These are phyloP conservation scores for Chlorella sorokiniana DNA, from an alignment of 139 green algal genomes.

Conservation along the genomic window DNA sequence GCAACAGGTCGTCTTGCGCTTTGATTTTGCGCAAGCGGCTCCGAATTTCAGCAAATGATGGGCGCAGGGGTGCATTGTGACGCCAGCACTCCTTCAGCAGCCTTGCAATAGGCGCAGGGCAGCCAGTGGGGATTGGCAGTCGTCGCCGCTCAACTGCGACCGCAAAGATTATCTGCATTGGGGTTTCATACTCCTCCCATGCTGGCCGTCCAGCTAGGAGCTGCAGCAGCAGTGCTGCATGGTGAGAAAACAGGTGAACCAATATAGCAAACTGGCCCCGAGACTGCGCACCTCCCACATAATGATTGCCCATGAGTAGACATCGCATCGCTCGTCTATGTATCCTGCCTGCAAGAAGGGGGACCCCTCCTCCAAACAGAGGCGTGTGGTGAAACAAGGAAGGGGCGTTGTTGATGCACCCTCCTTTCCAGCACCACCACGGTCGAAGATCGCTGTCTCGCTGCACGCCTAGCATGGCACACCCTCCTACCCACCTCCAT, in stretches of 20 bases:
- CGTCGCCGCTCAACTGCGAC: slow-evolving; percentile 36
- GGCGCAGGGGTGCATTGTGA: slow-evolving; percentile 24
- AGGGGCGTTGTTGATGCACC: neutral
- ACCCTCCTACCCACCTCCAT: slow-evolving; percentile 22
- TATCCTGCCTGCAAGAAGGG: neutral
- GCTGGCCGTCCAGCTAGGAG: slow-evolving; percentile 34
- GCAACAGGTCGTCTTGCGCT: neutral
- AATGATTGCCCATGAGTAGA: slow-evolving; percentile 25
- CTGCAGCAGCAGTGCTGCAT: slow-evolving; percentile 5
- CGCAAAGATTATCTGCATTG: slow-evolving; percentile 46
- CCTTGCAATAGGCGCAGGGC: slow-evolving; percentile 17
- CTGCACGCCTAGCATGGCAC: neutral
- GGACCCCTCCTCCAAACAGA: too few species aligned
- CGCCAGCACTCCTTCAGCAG: slow-evolving; percentile 49
- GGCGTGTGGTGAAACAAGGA: neutral
- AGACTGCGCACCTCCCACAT: slow-evolving; percentile 9
- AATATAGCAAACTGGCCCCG: neutral
- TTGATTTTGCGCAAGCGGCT: slow-evolving; percentile 9
- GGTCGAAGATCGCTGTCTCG: neutral
- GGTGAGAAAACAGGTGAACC: neutral
- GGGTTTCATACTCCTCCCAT: slow-evolving; percentile 41
- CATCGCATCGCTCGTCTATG: slow-evolving; percentile 21
- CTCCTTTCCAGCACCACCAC: neutral
- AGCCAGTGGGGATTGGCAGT: slow-evolving; percentile 26
- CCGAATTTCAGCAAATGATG: slow-evolving; percentile 33